Evolutionary conservation across 345 rosid genomes (phyloP), one percentile per base, ranked within the genome.

Genomic region (Acer campestre): DNA sequence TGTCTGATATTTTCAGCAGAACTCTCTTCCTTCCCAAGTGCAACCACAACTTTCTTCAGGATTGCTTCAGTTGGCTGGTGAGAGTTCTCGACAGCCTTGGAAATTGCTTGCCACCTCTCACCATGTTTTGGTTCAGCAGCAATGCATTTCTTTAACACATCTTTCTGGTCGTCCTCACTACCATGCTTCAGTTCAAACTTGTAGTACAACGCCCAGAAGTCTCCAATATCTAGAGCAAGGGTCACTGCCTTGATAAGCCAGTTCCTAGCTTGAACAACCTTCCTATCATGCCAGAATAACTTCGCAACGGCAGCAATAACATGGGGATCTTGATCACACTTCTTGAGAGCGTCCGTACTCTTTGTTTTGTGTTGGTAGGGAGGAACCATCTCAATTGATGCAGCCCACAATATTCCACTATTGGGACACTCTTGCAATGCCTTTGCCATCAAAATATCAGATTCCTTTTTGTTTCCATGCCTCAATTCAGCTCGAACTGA

Each of bases 371-470:
- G 90, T 40, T 93, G 91, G 29, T 94, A 93, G 27, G 95, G 92
- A 4, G 98, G 92, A 63, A 80, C 93, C 98, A 93, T 93, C 85
- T 93, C 92, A 48, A 95, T 89, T 0, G 94, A 87, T 2, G 91
- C 89, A 68, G 98, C 98, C 98, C 98, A 95, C 64, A 95, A 77
- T 65, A 91, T 91, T 71, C 98, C 98, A 83, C 97, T 95, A 63
- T 40, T 88, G 14, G 98, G 97, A 78, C 98, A 95, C 87, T 85
- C 98, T 83, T 93, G 98, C 79, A 95, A 83, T 56, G 95, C 98
- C 90, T 93, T 95, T 7, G 98, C 91, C 98, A 95, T 93, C 85
- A 95, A 77, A 31, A 79, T 87, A 77, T 91, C 98, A 75, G 97
- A 87, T 79, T 95, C 98, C 83, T 79, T 93, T 80, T 88, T 90